Conservation (phyloP, 2,329 filamentous ascomycete genomes). For the Gnomoniopsis smithogilvyi region DNA sequence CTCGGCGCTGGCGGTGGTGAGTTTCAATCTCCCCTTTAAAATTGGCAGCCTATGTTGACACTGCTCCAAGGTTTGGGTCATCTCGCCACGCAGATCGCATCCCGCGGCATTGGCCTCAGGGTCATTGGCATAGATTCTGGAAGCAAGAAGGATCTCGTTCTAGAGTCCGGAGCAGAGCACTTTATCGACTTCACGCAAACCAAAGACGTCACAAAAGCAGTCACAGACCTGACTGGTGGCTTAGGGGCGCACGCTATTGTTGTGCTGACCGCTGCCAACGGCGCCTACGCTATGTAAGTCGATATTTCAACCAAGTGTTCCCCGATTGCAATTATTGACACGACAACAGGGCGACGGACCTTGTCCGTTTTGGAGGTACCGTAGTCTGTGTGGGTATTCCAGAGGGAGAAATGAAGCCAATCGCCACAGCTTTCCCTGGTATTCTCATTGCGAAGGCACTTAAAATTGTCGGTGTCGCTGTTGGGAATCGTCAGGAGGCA, state of each 20-base stretch:
- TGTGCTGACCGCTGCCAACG: conserved; percentile 49
- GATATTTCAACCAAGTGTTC: not conserved
- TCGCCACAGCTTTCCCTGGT: conserved; percentile 40
- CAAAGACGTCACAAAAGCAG: conserved; percentile 39
- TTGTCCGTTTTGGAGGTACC: conserved; percentile 46
- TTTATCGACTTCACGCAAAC: conserved; percentile 59
- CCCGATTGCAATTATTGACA: not conserved
- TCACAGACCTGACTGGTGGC: conserved; percentile 54
- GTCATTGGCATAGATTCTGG: conserved; percentile 18
- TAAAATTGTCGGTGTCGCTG: conserved; percentile 46
- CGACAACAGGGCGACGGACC: conserved; percentile 37
- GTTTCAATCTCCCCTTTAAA: conserved; percentile 51
- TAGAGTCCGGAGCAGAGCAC: conserved; percentile 59
- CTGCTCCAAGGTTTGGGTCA: conserved; percentile 8
- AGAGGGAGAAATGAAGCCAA: conserved; percentile 39
- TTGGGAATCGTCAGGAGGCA: conserved; percentile 48
- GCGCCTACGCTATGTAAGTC: conserved; percentile 36
- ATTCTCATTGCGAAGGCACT: conserved; percentile 37
- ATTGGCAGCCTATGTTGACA: conserved; percentile 49
- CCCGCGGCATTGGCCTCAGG: conserved; percentile 14
- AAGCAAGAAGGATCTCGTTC: conserved; percentile 18
- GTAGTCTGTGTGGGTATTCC: conserved; percentile 51
- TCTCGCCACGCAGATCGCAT: conserved; percentile 13
- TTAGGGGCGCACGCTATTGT: conserved; percentile 60
- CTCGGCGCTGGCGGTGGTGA: conserved; percentile 63